Evolutionary conservation across 139 green algal genomes (phyloP).

Genomic region (Closterium sp.): DNA sequence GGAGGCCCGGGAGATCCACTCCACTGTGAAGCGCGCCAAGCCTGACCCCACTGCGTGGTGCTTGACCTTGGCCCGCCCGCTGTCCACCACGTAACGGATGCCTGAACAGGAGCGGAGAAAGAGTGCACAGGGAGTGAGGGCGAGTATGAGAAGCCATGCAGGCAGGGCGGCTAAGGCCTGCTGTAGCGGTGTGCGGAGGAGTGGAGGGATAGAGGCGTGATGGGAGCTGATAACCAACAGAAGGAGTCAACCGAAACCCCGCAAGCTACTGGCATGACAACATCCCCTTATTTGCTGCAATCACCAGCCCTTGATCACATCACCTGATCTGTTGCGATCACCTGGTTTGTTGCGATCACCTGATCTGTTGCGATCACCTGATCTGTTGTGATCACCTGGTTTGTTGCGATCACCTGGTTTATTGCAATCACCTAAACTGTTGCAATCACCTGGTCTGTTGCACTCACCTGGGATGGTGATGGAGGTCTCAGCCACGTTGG

Average conservation of each 20-base stretch:
- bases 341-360: not conserved
- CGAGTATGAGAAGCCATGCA: too few relatives aligned
- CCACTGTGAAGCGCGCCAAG: conserved; percentile 68
- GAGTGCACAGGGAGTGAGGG: too few relatives aligned
- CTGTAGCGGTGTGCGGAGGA: too few relatives aligned
- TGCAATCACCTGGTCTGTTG: not conserved
- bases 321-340: not conserved
- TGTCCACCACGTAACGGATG: conserved; percentile 68
- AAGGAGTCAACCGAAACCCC: too few relatives aligned
- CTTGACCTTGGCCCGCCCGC: conserved; percentile 77
- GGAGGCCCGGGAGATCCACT: conserved; percentile 60
- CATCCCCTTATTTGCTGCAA: too few relatives aligned
- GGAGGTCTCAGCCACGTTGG: conserved; percentile 97
- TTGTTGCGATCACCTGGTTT: not conserved
- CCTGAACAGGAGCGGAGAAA: not conserved
- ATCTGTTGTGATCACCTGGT: not conserved
- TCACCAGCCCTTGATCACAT: too few relatives aligned
- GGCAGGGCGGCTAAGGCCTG: too few relatives aligned
- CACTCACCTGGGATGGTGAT: conserved; percentile 88
- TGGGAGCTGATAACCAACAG: too few relatives aligned
- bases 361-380: not conserved
- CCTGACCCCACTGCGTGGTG: conserved; percentile 74
- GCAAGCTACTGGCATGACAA: too few relatives aligned
- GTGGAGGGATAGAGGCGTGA: too few relatives aligned
- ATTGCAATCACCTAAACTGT: not conserved